Evolutionary conservation across 352 stramenopile genomes (phyloP).

Genomic region (Phytophthora multivora): DNA sequence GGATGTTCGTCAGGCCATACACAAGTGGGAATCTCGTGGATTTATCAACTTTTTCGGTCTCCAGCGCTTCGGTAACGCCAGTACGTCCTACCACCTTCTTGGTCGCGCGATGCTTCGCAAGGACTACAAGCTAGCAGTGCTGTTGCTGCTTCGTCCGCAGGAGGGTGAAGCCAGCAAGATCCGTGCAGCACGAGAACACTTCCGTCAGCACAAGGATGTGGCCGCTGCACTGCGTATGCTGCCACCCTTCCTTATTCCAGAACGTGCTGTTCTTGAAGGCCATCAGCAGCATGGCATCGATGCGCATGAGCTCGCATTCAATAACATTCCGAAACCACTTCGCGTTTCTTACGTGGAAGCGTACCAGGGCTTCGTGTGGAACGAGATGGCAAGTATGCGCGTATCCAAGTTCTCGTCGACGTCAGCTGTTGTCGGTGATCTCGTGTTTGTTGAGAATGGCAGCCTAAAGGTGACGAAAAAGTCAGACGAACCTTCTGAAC

Average conservation of each 20-base stretch:
- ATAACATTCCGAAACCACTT: slow-evolving; percentile 63
- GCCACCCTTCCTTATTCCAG: slow-evolving; percentile 69
- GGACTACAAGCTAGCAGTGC: slow-evolving; percentile 93
- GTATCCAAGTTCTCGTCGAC: slow-evolving; percentile 69
- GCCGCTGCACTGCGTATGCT: slow-evolving; percentile 77
- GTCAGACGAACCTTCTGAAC: slow-evolving; percentile 16
- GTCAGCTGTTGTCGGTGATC: slow-evolving; percentile 85
- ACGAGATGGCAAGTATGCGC: slow-evolving; percentile 92
- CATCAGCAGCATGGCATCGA: slow-evolving; percentile 78
- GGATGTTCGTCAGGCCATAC: slow-evolving; percentile 41
- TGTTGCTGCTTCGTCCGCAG: slow-evolving; percentile 91
- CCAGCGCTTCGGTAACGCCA: slow-evolving; percentile 92
- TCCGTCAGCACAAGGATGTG: slow-evolving; percentile 85
- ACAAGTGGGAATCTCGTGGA: slow-evolving; percentile 63
- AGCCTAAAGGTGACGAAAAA: slow-evolving; percentile 17
- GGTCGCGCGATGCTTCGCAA: slow-evolving; percentile 93
- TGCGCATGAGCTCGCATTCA: slow-evolving; percentile 73
- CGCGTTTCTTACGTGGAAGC: slow-evolving; percentile 71
- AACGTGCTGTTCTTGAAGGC: slow-evolving; percentile 76
- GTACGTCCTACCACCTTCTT: slow-evolving; percentile 81
- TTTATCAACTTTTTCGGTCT: slow-evolving; percentile 99
- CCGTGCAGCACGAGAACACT: slow-evolving; percentile 74
- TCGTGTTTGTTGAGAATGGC: slow-evolving; percentile 68
- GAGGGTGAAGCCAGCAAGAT: slow-evolving; percentile 86
- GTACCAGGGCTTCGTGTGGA: slow-evolving; percentile 96